These are phyloP conservation scores for Trichoderma simmonsii DNA, from an alignment of 2,329 filamentous ascomycete genomes.

Conservation along the genomic window DNA sequence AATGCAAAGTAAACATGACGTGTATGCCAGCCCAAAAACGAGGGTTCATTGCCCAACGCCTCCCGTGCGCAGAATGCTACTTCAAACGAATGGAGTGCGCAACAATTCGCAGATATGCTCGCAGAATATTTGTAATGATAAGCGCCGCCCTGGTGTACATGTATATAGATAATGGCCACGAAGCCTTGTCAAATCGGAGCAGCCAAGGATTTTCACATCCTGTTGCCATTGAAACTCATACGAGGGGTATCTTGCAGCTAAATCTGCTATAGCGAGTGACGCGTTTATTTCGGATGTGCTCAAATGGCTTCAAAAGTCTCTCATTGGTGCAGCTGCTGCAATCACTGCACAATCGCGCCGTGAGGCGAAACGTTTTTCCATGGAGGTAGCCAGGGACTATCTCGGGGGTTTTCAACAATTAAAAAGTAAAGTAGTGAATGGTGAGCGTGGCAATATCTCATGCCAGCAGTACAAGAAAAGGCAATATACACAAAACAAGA, in stretches of 20 bases:
- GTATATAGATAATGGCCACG: neutral
- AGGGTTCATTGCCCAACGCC: neutral
- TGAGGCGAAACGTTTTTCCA: neutral
- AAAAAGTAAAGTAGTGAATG: neutral
- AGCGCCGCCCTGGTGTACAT: neutral
- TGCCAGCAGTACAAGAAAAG: slow-evolving; percentile 11
- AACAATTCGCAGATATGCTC: neutral
- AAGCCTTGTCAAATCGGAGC: neutral
- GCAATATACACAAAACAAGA: slow-evolving; percentile 10
- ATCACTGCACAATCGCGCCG: neutral
- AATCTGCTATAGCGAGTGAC: neutral
- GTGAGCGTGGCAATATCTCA: neutral
- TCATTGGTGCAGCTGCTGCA: neutral
- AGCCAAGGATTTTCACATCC: neutral
- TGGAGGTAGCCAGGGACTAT: neutral
- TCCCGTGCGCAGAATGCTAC: neutral
- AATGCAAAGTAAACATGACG: neutral
- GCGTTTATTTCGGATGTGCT: neutral
- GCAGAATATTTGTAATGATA: neutral
- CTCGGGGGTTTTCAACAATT: neutral
- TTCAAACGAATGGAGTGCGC: neutral
- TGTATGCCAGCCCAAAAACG: neutral
- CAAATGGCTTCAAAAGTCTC: slow-evolving; percentile 7
- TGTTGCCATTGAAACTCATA: neutral
- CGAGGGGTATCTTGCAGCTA: neutral